Conservation (phyloP, 1,284 basidiomycete genomes). For the Ganoderma leucocontextum region DNA sequence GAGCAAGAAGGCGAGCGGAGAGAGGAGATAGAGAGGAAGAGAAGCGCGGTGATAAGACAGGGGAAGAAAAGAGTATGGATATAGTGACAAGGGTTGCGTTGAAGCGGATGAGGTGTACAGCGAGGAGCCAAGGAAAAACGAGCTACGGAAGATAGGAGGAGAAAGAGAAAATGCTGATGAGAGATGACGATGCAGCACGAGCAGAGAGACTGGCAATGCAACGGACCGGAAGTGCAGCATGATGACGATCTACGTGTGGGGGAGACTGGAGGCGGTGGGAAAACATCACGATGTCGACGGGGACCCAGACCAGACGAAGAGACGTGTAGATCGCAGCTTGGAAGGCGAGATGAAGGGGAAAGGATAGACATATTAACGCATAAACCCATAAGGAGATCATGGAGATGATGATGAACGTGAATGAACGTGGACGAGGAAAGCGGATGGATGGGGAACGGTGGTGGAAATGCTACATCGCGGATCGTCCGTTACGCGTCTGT, state of each 20-base stretch:
- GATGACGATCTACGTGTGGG: slow-evolving; percentile 33
- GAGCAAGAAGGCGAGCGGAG: slow-evolving; percentile 9
- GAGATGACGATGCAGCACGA: slow-evolving; percentile 32
- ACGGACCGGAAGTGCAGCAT: slow-evolving; percentile 32
- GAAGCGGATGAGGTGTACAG: slow-evolving; percentile 27
- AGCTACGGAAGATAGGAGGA: slow-evolving; percentile 19
- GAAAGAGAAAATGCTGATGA: slow-evolving; percentile 22
- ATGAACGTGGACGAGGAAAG: slow-evolving; percentile 7
- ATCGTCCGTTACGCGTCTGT: slow-evolving; percentile 34
- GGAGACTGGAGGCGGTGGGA: slow-evolving; percentile 21
- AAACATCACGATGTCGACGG: slow-evolving; percentile 29
- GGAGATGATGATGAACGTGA: slow-evolving; percentile 18
- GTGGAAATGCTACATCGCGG: slow-evolving; percentile 33
- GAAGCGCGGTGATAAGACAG: slow-evolving; percentile 12
- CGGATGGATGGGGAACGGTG: slow-evolving; percentile 16
- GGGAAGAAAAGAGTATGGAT: slow-evolving; percentile 32
- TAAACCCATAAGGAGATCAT: slow-evolving; percentile 31
- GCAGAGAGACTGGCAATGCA: slow-evolving; percentile 21
- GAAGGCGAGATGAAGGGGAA: slow-evolving; percentile 11
- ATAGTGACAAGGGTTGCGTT: slow-evolving; percentile 30
- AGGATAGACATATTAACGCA: slow-evolving; percentile 33
- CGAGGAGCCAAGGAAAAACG: slow-evolving; percentile 19
- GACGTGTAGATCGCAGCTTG: slow-evolving; percentile 15
- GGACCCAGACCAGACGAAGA: slow-evolving; percentile 21
- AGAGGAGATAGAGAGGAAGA: slow-evolving; percentile 16